These are phyloP conservation scores for Vanrija sp. DNA, from an alignment of 1,284 basidiomycete genomes.

Conservation along the genomic window DNA sequence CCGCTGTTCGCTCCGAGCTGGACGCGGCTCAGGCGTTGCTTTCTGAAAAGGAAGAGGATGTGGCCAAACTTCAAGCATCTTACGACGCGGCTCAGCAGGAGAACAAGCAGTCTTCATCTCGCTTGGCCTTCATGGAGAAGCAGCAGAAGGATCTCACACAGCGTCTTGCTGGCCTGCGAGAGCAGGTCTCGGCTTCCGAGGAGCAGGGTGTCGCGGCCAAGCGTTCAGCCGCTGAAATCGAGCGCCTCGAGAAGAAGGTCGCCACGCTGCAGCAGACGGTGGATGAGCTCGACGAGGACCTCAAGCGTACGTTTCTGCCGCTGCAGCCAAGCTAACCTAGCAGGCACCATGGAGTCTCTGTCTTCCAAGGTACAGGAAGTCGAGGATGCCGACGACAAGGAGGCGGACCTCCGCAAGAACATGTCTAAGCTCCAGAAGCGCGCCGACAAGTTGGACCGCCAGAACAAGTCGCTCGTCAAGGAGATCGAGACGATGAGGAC, in stretches of 20 bases:
- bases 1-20: not conserved
- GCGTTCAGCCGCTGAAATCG: conserved; percentile 22
- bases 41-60: not conserved
- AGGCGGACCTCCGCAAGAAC: conserved; percentile 14
- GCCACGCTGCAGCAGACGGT: not conserved
- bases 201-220: not conserved
- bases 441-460: conserved; percentile 12
- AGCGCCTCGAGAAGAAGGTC: conserved; percentile 22
- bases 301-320: not conserved
- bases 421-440: conserved; percentile 4
- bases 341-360: conserved; percentile 4
- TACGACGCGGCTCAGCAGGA: not conserved
- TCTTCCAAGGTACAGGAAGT: conserved; percentile 16
- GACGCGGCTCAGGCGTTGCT: not conserved
- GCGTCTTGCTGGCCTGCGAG: conserved; percentile 3
- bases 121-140: conserved; percentile 9
- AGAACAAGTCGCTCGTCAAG: conserved; percentile 3
- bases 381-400: conserved; percentile 21
- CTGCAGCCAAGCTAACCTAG: not conserved
- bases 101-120: not conserved
- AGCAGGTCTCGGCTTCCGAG: conserved; percentile 2
- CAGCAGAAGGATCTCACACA: conserved; percentile 8
- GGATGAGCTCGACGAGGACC: conserved; percentile 10
- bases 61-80: not conserved
- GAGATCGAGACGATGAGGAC: conserved; percentile 11